phyloP scores from a whole-genome alignment of 192 early-diverging fungal species.

The Coemansia sp. region DNA sequence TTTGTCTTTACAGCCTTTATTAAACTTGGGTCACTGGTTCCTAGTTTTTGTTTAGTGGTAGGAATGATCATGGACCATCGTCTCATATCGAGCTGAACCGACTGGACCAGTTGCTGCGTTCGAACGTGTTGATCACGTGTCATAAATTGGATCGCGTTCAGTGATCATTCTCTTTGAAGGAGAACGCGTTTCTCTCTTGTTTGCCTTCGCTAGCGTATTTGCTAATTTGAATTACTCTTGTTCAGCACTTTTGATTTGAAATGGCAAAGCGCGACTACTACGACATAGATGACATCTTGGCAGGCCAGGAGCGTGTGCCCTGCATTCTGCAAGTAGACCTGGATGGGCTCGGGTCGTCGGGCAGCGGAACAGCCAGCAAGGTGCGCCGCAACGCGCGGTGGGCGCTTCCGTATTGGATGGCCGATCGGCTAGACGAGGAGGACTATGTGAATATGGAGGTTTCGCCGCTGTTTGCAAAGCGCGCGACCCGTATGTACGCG shows the following conservation, averaged over 20 bases:
- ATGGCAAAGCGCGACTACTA: slow-evolving; percentile 50
- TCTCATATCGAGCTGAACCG: no score
- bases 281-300: slow-evolving; percentile 55
- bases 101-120: no score
- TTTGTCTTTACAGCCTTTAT: background rate
- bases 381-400: slow-evolving; percentile 51
- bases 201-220: background rate
- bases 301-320: slow-evolving; percentile 51
- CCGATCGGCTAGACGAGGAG: slow-evolving; percentile 53
- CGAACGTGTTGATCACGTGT: no score
- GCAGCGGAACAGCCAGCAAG: slow-evolving; percentile 46
- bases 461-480: slow-evolving; percentile 49
- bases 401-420: slow-evolving; percentile 57
- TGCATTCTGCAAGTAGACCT: slow-evolving; percentile 51
- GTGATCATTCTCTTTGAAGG: no score
- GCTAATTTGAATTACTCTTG: no score
- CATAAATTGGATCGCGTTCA: no score
- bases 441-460: slow-evolving; percentile 52
- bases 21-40: no score
- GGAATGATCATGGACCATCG: no score
- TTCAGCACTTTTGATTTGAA: slow-evolving; percentile 1
- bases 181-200: slow-evolving; percentile 3
- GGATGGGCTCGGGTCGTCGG: slow-evolving; percentile 49
- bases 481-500: slow-evolving; percentile 54
- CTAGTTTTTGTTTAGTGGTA: no score